These are phyloP conservation scores for Ustilago nuda DNA, from an alignment of 1,284 basidiomycete species.

Conservation along the genomic window DNA sequence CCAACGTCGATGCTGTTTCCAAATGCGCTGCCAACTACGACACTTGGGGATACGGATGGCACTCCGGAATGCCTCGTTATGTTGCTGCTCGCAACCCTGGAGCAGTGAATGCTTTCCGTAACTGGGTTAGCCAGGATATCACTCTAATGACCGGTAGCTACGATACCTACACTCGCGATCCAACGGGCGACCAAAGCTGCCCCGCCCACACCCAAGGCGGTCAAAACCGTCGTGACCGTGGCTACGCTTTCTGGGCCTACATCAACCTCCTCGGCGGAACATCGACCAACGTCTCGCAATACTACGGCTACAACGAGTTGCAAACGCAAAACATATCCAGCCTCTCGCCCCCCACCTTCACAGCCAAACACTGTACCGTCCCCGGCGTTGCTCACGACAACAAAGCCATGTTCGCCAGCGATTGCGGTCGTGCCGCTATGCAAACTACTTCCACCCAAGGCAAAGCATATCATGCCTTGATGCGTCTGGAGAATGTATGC, in stretches of 20 bases:
- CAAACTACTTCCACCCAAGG: constrained; percentile 4
- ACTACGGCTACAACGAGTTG: constrained; percentile 32
- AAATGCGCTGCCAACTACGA: constrained; percentile 20
- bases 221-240: constrained; percentile 53
- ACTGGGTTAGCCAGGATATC: constrained; percentile 36
- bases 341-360: constrained; percentile 15
- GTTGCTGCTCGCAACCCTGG: constrained; percentile 20
- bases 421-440: constrained; percentile 40
- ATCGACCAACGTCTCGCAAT: constrained; percentile 42
- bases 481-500: not conserved
- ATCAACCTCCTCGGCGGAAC: constrained; percentile 56
- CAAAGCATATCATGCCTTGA: not conserved
- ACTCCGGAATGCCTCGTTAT: constrained; percentile 25
- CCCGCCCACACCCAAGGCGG: constrained; percentile 51
- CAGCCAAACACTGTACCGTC: constrained; percentile 26
- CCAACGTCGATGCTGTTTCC: constrained; percentile 9
- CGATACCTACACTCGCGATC: constrained; percentile 41
- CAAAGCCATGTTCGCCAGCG: constrained; percentile 38
- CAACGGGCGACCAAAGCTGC: constrained; percentile 41
- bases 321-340: constrained; percentile 6
- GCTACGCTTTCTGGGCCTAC: constrained; percentile 59
- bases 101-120: constrained; percentile 9
- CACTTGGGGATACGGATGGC: constrained; percentile 47
- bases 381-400: constrained; percentile 33
- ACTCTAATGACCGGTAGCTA: constrained; percentile 39